Evolutionary conservation across 306 rosid species (phyloP).

Genomic region (Gastrolobium bilobum): DNA sequence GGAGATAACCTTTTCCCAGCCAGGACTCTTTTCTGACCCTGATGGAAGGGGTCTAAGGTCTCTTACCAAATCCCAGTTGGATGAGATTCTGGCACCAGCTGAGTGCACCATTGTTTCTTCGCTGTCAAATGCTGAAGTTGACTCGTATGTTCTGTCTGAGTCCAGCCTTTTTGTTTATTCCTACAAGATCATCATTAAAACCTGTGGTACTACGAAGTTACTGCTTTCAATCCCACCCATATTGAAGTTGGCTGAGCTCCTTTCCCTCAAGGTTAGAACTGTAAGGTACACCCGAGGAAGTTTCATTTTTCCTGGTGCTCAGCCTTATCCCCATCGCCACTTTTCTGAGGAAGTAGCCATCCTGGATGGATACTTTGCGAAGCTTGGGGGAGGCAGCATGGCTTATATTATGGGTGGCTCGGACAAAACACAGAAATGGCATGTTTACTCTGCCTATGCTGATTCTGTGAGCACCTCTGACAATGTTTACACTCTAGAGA

Average conservation of each 20-base stretch:
- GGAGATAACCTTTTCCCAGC: conserved; percentile 62
- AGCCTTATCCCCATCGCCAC: conserved; percentile 70
- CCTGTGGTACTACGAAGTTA: conserved; percentile 79
- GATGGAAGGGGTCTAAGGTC: conserved; percentile 71
- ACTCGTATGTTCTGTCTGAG: conserved; percentile 80
- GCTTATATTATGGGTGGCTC: conserved; percentile 68
- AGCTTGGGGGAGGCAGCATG: conserved; percentile 65
- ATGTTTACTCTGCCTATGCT: conserved; percentile 68
- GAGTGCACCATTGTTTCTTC: conserved; percentile 79
- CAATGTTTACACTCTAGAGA: conserved; percentile 64
- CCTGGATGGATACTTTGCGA: conserved; percentile 64
- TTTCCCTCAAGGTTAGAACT: conserved; percentile 58
- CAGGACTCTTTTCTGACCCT: conserved; percentile 68
- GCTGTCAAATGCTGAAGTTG: conserved; percentile 59
- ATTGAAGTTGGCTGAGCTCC: conserved; percentile 59
- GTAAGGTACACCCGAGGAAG: conserved; percentile 76
- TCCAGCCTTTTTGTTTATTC: conserved; percentile 71
- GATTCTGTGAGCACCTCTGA: conserved; percentile 41
- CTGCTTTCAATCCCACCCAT: conserved; percentile 70
- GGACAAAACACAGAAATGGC: conserved; percentile 66
- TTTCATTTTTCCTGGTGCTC: conserved; percentile 75
- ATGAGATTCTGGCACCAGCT: conserved; percentile 69
- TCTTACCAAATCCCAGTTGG: conserved; percentile 66
- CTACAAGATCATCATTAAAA: conserved; percentile 74
- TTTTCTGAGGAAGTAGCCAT: conserved; percentile 67